Evolutionary conservation across 2,329 filamentous ascomycete genomes (phyloP).

Genomic region (Diaporthe destruens): DNA sequence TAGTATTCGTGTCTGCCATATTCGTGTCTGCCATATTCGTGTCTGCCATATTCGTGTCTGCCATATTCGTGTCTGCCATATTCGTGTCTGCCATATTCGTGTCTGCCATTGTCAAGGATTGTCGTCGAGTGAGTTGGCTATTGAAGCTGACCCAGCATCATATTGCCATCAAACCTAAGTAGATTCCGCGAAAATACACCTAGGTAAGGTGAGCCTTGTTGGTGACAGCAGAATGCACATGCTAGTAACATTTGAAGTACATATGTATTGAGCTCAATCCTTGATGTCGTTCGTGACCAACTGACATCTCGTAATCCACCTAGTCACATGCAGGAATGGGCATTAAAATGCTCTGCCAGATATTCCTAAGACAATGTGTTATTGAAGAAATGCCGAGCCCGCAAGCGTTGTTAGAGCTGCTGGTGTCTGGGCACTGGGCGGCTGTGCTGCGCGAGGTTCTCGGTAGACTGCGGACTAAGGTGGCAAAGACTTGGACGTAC

Average conservation of each 20-base stretch:
- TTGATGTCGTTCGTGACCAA: background rate
- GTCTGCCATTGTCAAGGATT: background rate
- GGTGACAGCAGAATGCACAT: background rate
- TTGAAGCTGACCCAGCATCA: background rate
- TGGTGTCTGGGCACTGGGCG: constrained; percentile 18
- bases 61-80: too few relatives aligned
- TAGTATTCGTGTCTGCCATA: background rate
- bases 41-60: too few relatives aligned
- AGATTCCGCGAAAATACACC: too few relatives aligned
- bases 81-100: too few relatives aligned
- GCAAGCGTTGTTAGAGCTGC: background rate
- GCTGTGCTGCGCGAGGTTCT: background rate
- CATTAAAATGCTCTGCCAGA: background rate
- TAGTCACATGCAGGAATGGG: background rate
- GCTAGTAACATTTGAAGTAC: too few relatives aligned
- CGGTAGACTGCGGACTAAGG: background rate
- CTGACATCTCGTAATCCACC: too few relatives aligned
- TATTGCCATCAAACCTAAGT: rapidly evolving
- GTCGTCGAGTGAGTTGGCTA: background rate
- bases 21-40: too few relatives aligned
- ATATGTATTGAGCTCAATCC: background rate
- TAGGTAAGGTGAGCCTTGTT: background rate
- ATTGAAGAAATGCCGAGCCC: background rate
- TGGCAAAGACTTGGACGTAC: background rate
- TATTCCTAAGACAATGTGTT: too few relatives aligned